Evolutionary conservation across 805 yeast species (phyloP).

Genomic region (Metschnikowia lunata): DNA sequence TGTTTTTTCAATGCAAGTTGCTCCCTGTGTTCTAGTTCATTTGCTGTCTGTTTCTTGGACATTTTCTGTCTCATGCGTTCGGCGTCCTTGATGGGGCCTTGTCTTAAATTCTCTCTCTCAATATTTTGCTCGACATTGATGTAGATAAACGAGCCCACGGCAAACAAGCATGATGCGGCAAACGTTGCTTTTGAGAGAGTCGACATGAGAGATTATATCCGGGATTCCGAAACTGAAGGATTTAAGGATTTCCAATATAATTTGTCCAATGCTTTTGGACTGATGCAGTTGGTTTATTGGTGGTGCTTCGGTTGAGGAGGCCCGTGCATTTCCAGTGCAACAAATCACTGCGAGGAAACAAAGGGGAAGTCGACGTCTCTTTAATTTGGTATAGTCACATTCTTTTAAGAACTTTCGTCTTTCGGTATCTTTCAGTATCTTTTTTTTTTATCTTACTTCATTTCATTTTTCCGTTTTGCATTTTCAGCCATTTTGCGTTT

Average conservation of each 20-base stretch:
- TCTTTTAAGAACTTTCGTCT: no score
- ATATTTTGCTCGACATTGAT: constrained; percentile 66
- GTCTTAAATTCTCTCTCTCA: constrained; percentile 69
- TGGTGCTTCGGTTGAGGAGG: no score
- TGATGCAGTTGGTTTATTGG: not conserved
- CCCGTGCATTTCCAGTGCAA: no score
- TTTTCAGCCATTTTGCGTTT: no score
- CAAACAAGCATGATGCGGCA: constrained; percentile 50
- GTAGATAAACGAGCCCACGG: constrained; percentile 58
- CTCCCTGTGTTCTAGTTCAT: constrained; percentile 60
- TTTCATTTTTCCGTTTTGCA: no score
- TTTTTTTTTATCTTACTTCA: no score
- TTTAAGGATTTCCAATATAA: no score
- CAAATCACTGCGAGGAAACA: no score
- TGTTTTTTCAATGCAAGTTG: constrained; percentile 58
- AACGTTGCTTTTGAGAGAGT: constrained; percentile 75
- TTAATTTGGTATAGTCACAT: no score
- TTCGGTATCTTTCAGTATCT: no score
- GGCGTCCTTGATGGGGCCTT: constrained; percentile 84
- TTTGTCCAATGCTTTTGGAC: no score
- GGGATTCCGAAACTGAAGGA: not conserved
- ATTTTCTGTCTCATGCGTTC: constrained; percentile 47
- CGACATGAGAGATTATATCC: constrained; percentile 44
- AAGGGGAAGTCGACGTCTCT: no score
- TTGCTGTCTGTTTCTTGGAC: constrained; percentile 43